Percentiles rank a stretch among this genome's conserved stretches.
These are phyloP conservation scores for Globisporangium polare DNA, from an alignment of 352 stramenopile genomes.

Conservation along the genomic window DNA sequence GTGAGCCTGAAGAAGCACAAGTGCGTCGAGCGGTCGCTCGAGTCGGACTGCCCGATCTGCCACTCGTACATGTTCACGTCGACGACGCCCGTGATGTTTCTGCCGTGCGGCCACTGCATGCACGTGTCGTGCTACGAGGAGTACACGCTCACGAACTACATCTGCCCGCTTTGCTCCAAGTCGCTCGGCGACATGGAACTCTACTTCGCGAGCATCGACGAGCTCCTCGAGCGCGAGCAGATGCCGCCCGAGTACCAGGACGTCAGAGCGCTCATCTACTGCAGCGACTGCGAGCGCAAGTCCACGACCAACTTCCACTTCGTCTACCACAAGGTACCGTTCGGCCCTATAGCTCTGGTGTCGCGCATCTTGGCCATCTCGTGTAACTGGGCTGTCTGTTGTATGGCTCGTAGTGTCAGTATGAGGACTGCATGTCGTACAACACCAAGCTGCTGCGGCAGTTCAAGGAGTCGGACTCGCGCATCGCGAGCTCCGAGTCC, in stretches of 20 bases:
- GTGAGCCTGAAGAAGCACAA: slow-evolving; percentile 89
- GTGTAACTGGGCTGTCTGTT: background rate
- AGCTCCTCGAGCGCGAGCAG: slow-evolving; percentile 73
- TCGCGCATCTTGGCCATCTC: background rate
- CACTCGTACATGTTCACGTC: slow-evolving; percentile 95
- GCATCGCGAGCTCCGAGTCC: slow-evolving; percentile 30
- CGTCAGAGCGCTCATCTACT: slow-evolving; percentile 74
- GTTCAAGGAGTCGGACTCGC: slow-evolving; percentile 46
- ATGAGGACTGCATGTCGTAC: slow-evolving; percentile 75
- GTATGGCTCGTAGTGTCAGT: slow-evolving; percentile 50
- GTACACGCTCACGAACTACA: slow-evolving; percentile 94
- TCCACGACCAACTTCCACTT: slow-evolving; percentile 84
- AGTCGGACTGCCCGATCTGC: slow-evolving; percentile 95
- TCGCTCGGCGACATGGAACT: slow-evolving; percentile 93
- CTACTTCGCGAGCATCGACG: slow-evolving; percentile 85
- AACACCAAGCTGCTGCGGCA: slow-evolving; percentile 84
- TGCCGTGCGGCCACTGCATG: slow-evolving; percentile 96
- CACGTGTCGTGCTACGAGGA: slow-evolving; percentile 94
- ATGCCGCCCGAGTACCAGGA: slow-evolving; percentile 79
- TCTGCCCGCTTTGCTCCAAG: slow-evolving; percentile 94
- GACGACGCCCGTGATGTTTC: slow-evolving; percentile 92
- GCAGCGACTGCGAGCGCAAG: slow-evolving; percentile 85
- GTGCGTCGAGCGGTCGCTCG: slow-evolving; percentile 93
- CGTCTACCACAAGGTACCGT: slow-evolving; percentile 78
- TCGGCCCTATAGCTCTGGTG: background rate